Percentiles rank a stretch among this genome's conserved stretches.
Conservation (phyloP, 73 alveolate species). For the Uronychia binucleata region DNA sequence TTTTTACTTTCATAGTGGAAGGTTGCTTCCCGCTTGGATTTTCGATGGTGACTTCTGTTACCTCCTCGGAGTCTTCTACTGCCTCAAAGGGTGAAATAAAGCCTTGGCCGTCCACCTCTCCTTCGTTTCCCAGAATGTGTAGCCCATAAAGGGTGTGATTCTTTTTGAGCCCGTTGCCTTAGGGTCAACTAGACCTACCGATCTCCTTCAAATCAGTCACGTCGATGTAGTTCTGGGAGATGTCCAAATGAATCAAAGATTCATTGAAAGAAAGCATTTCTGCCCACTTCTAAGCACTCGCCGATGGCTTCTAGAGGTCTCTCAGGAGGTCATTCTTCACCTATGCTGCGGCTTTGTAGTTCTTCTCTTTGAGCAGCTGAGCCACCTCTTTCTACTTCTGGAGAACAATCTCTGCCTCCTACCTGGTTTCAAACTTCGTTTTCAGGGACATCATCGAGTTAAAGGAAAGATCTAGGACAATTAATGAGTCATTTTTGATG, state of each 20-base stretch:
- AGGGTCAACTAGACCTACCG: too few species aligned
- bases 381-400: too few species aligned
- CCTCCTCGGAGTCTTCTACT: background rate
- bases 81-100: background rate
- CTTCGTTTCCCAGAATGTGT: background rate
- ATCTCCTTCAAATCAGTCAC: background rate
- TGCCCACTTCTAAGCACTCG: background rate
- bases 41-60: background rate
- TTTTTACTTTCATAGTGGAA: background rate
- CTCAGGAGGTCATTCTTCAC: too few species aligned
- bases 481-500: background rate
- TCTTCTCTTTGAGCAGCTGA: too few species aligned
- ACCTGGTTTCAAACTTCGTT: background rate
- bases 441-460: background rate
- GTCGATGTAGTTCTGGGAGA: background rate
- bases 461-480: background rate
- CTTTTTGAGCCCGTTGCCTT: background rate
- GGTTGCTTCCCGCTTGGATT: background rate
- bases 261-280: background rate
- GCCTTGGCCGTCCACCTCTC: constrained; percentile 1
- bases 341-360: too few species aligned
- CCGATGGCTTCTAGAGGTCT: too few species aligned
- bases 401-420: too few species aligned
- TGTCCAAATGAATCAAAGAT: background rate
- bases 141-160: constrained; percentile 3